Evolutionary conservation across 495 filamentous ascomycete species (phyloP).

Genomic region (Pyronema omphalodes): DNA sequence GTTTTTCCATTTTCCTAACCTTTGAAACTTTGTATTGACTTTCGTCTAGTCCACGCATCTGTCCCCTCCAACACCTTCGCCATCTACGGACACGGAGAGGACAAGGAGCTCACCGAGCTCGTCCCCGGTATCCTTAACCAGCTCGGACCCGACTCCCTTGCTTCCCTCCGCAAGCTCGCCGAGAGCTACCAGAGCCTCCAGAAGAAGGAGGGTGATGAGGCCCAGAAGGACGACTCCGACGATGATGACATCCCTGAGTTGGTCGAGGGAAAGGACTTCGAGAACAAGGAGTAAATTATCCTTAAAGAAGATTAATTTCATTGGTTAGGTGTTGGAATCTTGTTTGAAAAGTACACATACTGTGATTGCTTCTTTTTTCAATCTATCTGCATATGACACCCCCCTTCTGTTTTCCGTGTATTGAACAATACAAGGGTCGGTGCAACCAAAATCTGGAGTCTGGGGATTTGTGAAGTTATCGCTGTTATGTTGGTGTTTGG

Average conservation of each 20-base stretch:
- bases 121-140: conserved; percentile 99
- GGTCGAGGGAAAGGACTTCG: conserved; percentile 90
- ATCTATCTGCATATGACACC: background rate
- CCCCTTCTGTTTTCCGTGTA: background rate
- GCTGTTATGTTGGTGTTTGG: no score
- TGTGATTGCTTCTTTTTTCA: background rate
- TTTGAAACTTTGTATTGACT: background rate
- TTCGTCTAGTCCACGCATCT: conserved; percentile 65
- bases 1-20: conserved; percentile 13
- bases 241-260: conserved; percentile 87
- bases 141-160: conserved; percentile 93
- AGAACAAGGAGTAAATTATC: conserved; percentile 41
- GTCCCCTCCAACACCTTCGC: conserved; percentile 96
- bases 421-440: background rate
- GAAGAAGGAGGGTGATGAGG: conserved; percentile 65
- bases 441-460: no score
- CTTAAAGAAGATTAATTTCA: background rate
- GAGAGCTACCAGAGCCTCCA: conserved; percentile 99
- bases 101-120: conserved; percentile 98
- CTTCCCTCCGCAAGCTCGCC: conserved; percentile 89
- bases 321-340: background rate
- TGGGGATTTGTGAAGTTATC: no score
- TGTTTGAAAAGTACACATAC: background rate
- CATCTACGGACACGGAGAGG: conserved; percentile 95
- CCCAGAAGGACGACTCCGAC: conserved; percentile 57